Percentiles rank a stretch among this genome's conserved stretches.
Evolutionary conservation across 176 grass and related monocot genomes (phyloP).

Genomic region (Pontederia paniculata): DNA sequence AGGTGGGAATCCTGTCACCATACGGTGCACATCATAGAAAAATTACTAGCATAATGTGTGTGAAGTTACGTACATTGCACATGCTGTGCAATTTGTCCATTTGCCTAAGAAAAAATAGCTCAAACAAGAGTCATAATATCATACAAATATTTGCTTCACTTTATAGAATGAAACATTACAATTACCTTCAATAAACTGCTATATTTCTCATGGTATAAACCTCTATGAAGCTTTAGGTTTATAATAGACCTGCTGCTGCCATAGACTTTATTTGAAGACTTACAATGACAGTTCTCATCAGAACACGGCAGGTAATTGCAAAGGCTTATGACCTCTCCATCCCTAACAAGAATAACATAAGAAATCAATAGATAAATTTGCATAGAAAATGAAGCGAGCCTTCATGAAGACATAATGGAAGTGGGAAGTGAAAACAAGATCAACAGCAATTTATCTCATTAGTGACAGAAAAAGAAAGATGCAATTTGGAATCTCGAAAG

Average conservation of each 20-base stretch:
- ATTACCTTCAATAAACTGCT: conserved; percentile 58
- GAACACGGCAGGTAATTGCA: conserved; percentile 48
- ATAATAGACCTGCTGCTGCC: conserved; percentile 26
- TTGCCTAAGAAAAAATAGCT: no score
- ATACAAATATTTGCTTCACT: no score
- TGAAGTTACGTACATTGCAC: no score
- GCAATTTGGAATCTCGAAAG: background rate
- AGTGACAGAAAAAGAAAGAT: background rate
- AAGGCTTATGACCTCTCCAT: conserved; percentile 50
- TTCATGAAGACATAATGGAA: background rate
- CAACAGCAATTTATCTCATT: background rate
- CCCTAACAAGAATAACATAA: conserved; percentile 31
- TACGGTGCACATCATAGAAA: no score
- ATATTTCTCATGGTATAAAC: conserved; percentile 78
- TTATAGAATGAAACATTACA: no score
- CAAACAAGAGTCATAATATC: no score
- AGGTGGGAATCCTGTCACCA: no score
- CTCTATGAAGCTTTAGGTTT: conserved; percentile 52
- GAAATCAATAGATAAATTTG: background rate
- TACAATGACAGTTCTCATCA: conserved; percentile 59
- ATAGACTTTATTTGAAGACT: conserved; percentile 30
- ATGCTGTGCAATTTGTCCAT: no score
- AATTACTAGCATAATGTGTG: no score
- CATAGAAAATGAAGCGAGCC: background rate
- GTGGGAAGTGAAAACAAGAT: background rate